These are phyloP conservation scores for Monosporascus sp. DNA, from an alignment of 2,329 filamentous ascomycete genomes.

Conservation along the genomic window DNA sequence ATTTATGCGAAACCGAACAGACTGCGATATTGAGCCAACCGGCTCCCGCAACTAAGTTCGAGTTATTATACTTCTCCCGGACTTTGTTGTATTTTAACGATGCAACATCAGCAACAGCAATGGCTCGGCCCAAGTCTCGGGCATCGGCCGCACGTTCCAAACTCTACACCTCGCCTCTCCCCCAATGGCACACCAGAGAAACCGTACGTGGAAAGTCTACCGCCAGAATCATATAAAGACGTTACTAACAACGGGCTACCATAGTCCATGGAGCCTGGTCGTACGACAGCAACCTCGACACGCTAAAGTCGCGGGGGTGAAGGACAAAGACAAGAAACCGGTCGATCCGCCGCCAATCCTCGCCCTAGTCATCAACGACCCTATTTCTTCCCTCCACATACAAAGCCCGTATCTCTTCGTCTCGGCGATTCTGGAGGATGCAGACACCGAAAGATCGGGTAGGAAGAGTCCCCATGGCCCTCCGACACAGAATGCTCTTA, in stretches of 20 bases:
- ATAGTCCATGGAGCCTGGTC: neutral
- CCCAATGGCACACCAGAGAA: neutral
- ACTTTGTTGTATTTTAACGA: neutral
- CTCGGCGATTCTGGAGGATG: slow-evolving; percentile 28
- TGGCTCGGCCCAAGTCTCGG: neutral
- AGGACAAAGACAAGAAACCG: slow-evolving; percentile 65
- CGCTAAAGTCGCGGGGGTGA: slow-evolving; percentile 5
- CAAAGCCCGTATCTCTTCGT: slow-evolving; percentile 27
- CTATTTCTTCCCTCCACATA: slow-evolving; percentile 40
- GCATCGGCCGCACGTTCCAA: neutral
- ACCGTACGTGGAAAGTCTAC: neutral
- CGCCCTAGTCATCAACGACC: slow-evolving; percentile 35
- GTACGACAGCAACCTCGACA: slow-evolving; percentile 6
- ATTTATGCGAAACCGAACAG: neutral
- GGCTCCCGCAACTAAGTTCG: neutral
- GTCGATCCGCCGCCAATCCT: slow-evolving; percentile 85
- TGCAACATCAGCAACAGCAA: neutral
- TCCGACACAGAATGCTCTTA: slow-evolving; percentile 45
- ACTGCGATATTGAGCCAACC: too few relatives aligned
- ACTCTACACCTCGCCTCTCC: neutral
- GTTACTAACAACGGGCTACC: neutral
- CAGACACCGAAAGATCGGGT: slow-evolving; percentile 34
- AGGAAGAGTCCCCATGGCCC: slow-evolving; percentile 33
- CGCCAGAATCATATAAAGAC: neutral
- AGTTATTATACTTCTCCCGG: neutral